Evolutionary conservation across 768 basidiomycete species (phyloP).

Genomic region (Kwoniella sp.): DNA sequence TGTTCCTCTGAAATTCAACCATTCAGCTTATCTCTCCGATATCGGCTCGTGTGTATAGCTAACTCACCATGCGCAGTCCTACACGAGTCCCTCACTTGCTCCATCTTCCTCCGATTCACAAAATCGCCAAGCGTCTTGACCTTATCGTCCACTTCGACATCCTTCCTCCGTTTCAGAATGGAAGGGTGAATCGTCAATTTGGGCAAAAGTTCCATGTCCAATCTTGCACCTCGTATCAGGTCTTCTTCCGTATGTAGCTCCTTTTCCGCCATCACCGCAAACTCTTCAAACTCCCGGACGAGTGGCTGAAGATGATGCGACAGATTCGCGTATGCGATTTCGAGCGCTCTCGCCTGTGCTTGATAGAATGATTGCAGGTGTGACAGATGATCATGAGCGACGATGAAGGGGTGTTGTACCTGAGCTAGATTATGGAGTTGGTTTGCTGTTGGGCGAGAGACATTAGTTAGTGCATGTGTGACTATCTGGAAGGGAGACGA

Average conservation of each 20-base stretch:
- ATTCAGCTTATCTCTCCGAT: background rate
- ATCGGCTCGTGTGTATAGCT: background rate
- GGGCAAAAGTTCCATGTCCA: conserved; percentile 43
- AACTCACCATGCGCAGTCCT: conserved; percentile 41
- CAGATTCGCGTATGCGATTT: conserved; percentile 46
- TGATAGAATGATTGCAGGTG: conserved; percentile 47
- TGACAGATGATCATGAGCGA: conserved; percentile 43
- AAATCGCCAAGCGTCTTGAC: conserved; percentile 46
- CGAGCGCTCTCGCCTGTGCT: conserved; percentile 40
- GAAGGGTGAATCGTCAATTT: conserved; percentile 36
- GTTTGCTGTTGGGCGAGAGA: background rate
- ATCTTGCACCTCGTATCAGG: conserved; percentile 29
- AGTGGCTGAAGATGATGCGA: conserved; percentile 45
- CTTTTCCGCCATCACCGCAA: conserved; percentile 36
- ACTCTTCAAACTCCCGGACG: conserved; percentile 33
- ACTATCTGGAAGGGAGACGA: background rate
- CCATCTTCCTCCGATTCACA: conserved; percentile 50
- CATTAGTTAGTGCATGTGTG: conserved; percentile 2
- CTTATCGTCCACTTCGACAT: conserved; percentile 27
- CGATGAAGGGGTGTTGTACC: conserved; percentile 40
- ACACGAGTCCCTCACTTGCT: conserved; percentile 48
- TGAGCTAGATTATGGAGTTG: conserved; percentile 20
- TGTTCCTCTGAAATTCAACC: conserved; percentile 38
- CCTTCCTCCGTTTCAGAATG: conserved; percentile 33
- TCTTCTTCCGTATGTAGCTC: conserved; percentile 36